Base-by-base conservation (phyloP, 2,329 filamentous ascomycete species). In the Colletotrichum coccodes region DNA sequence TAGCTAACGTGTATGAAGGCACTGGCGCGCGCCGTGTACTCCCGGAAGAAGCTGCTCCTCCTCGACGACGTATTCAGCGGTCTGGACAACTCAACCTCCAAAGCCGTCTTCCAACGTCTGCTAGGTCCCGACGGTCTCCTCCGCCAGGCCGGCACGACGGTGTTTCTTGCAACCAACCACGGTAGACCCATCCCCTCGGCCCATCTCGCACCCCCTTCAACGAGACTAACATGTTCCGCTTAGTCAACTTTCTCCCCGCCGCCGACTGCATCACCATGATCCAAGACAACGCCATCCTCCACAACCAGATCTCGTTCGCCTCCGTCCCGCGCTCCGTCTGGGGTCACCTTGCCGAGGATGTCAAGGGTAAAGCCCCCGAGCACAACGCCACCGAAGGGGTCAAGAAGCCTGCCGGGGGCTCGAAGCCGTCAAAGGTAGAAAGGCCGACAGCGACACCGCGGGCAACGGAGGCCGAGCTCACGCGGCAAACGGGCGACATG, bases 61-160 rank as follows among this genome's bases (percentile, higher is more conserved):
- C 72, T 87, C 0, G 85, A 87, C 63, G 84, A 87, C 59, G 74
- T 79, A 0, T 80, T 86, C 40, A 83, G 83, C 54, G 81, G 79
- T 0, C 76, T 86, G 2, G 85, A 86, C 64, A 76, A 78, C 1
- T 74, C 79, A 4, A 88, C 86, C 0, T 77, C 82, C 12, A 72
- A 78, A 7, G 70, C 75, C 2, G 76, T 87, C 4, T 83, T 86
- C 42, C 72, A 79, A 11, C 76, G 78, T 4, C 74, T 87, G 0
- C 73, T 87, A 4, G 80, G 81, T 0, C 44, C 71, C 0, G 65
- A 74, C 4, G 86, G 86, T 0, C 63, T 87, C 1, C 72, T 86
- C 1, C 78, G 79, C 14, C 74, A 72, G 16, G 72, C 75, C 21
- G 75, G 77, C 0, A 76, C 76, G 8, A 85, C 83, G 0, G 80